phyloP scores from a whole-genome alignment of 2,329 filamentous ascomycete genomes.

The Verruconis gallopava region DNA sequence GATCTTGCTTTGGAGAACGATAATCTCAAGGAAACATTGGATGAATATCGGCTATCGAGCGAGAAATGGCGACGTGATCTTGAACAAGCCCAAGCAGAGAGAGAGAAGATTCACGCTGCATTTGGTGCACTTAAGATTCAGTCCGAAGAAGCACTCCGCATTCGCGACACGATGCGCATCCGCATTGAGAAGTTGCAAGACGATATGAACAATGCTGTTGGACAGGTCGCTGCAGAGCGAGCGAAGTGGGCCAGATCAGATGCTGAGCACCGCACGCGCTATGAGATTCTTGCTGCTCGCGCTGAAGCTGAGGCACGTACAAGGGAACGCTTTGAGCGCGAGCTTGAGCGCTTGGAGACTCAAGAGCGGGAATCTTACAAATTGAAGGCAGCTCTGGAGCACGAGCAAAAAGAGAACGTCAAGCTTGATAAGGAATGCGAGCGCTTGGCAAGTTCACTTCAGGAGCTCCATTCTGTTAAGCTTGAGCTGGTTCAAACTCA shows the following conservation, averaged over 20 bases:
- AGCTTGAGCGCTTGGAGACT: conserved; percentile 31
- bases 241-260: conserved; percentile 59
- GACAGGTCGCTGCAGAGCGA: conserved; percentile 73
- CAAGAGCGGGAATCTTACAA: conserved; percentile 59
- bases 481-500: conserved; percentile 30
- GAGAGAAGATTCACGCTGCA: conserved; percentile 60
- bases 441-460: conserved; percentile 48
- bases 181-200: conserved; percentile 79
- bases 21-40: conserved; percentile 45
- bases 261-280: conserved; percentile 40
- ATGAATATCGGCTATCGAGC: conserved; percentile 49
- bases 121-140: conserved; percentile 64
- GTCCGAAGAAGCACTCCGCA: conserved; percentile 71
- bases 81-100: conserved; percentile 44
- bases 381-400: conserved; percentile 65
- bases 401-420: conserved; percentile 44
- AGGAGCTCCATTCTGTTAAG: conserved; percentile 47
- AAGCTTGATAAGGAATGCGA: conserved; percentile 47
- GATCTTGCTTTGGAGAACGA: conserved; percentile 47
- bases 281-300: conserved; percentile 41
- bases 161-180: conserved; percentile 69
- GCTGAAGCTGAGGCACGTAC: conserved; percentile 33
- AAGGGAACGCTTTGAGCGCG: conserved; percentile 31
- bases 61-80: conserved; percentile 47
- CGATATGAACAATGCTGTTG: conserved; percentile 68